phyloP scores from a whole-genome alignment of 2,329 filamentous ascomycete genomes.

The Sporothrix inflata region DNA sequence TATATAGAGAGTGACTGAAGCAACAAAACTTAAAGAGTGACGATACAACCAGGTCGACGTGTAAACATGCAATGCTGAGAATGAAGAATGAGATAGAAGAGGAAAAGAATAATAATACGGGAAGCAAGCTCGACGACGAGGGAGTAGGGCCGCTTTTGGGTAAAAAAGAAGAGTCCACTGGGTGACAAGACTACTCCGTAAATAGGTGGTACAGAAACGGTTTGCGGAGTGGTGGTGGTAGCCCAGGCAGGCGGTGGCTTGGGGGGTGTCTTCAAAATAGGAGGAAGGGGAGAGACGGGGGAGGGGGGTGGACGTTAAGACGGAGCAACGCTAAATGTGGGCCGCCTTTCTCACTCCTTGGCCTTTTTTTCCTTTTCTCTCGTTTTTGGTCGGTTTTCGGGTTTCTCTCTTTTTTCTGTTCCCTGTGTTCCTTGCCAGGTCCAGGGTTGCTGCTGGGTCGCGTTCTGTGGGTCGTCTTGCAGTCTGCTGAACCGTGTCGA shows the following conservation, averaged over 20 bases:
- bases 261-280: conserved; percentile 18
- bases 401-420: conserved; percentile 11
- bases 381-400: too few relatives aligned
- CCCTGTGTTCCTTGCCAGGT: conserved; percentile 24
- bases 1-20: conserved; percentile 25
- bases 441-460: conserved; percentile 32
- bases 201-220: conserved; percentile 28
- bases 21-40: conserved; percentile 32
- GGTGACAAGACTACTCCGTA: conserved; percentile 17
- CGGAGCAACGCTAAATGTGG: conserved; percentile 30
- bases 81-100: conserved; percentile 19
- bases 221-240: conserved; percentile 32
- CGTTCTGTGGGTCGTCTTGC: conserved; percentile 29
- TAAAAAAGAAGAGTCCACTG: conserved; percentile 6
- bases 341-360: conserved; percentile 27
- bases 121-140: conserved; percentile 22
- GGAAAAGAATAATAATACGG: conserved; percentile 14
- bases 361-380: conserved; percentile 13
- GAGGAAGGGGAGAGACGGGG: conserved; percentile 6
- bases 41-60: conserved; percentile 22
- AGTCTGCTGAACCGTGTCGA: conserved; percentile 24
- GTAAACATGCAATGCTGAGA: conserved; percentile 13
- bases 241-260: conserved; percentile 32
- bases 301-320: conserved; percentile 27
- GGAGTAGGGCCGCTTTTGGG: conserved; percentile 30